These are phyloP conservation scores for Cadophora luteo-olivacea DNA, from an alignment of 2,329 filamentous ascomycete species.

Conservation along the genomic window DNA sequence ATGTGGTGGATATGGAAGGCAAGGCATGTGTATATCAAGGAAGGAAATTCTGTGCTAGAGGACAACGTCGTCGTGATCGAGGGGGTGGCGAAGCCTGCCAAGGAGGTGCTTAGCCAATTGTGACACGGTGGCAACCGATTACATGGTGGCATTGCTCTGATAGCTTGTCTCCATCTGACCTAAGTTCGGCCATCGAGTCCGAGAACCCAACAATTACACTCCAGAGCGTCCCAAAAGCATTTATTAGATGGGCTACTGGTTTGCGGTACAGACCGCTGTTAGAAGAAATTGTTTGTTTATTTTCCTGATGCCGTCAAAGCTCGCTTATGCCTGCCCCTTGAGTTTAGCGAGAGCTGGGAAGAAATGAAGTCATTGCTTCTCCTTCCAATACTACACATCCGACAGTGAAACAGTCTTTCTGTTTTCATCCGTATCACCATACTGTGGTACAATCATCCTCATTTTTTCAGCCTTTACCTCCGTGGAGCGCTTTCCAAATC, in stretches of 20 bases:
- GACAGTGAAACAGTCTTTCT: neutral
- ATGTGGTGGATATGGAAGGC: neutral
- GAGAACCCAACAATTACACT: neutral
- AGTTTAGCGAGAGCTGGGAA: neutral
- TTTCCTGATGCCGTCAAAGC: neutral
- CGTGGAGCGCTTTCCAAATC: too few species aligned
- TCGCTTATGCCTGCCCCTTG: neutral
- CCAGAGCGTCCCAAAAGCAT: neutral
- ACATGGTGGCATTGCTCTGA: neutral
- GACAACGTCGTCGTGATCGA: slow-evolving; percentile 10
- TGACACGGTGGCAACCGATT: neutral
- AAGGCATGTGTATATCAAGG: slow-evolving; percentile 3
- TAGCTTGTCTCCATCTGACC: neutral
- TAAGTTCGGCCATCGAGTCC: neutral
- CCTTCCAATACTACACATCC: neutral
- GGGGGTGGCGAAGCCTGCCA: slow-evolving; percentile 8
- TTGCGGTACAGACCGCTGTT: neutral
- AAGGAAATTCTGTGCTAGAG: slow-evolving; percentile 15
- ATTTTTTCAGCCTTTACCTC: neutral
- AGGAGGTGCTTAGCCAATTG: slow-evolving; percentile 36
- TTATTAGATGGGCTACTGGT: neutral
- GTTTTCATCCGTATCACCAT: neutral
- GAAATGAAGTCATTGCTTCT: neutral
- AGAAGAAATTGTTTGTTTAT: neutral
- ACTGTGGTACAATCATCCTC: neutral